Evolutionary conservation across 2,329 filamentous ascomycete species (phyloP).

Genomic region (Colletotrichum plurivorum): DNA sequence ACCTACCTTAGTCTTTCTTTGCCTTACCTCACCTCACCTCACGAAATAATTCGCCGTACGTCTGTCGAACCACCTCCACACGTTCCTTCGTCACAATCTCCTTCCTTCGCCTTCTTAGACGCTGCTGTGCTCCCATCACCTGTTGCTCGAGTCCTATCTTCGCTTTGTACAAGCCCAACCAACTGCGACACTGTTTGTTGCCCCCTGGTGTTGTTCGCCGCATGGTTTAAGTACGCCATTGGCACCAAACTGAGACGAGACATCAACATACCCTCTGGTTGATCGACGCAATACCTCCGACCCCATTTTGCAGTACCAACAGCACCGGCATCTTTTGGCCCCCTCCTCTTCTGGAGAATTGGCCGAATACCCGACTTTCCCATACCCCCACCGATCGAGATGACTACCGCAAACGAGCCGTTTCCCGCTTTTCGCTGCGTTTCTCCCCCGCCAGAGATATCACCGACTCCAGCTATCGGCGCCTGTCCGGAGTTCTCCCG

Average conservation of each 20-base stretch:
- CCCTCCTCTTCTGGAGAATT: conserved; percentile 1
- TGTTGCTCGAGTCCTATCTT: background rate
- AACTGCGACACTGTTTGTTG: conserved; percentile 19
- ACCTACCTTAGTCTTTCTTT: background rate
- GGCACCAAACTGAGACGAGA: conserved; percentile 25
- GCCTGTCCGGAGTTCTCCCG: conserved; percentile 72
- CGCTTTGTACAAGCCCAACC: conserved; percentile 7
- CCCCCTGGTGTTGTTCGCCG: conserved; percentile 18
- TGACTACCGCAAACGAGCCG: conserved; percentile 53
- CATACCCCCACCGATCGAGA: conserved; percentile 36
- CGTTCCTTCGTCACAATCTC: conserved; percentile 14
- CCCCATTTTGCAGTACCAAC: background rate
- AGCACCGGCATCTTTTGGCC: background rate
- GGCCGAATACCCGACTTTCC: conserved; percentile 18
- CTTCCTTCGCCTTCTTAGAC: conserved; percentile 21
- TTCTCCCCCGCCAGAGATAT: conserved; percentile 76
- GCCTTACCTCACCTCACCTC: conserved; percentile 5
- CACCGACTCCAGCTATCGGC: conserved; percentile 74
- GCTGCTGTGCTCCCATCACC: conserved; percentile 31
- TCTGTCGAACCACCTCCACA: conserved; percentile 26
- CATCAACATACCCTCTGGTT: conserved; percentile 8
- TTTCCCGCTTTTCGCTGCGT: conserved; percentile 60
- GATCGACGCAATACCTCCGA: conserved; percentile 5
- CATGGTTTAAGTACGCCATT: conserved; percentile 16
- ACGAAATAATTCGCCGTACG: conserved; percentile 21